phyloP scores from a whole-genome alignment of 768 basidiomycete genomes.

The Russula compacta region DNA sequence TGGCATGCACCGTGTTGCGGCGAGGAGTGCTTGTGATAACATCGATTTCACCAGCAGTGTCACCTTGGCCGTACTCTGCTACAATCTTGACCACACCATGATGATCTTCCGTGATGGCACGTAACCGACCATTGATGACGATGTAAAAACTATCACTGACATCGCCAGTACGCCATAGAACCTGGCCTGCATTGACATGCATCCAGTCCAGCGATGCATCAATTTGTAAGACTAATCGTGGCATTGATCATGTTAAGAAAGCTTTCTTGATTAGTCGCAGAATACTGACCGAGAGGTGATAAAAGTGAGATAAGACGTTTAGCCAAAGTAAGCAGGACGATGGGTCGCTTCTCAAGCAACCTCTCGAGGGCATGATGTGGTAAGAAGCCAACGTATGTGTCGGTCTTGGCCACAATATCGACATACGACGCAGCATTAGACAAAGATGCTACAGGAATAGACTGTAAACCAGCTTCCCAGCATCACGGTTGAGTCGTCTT shows the following conservation, averaged over 20 bases:
- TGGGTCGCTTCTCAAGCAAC: slow-evolving; percentile 87
- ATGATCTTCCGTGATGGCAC: slow-evolving; percentile 78
- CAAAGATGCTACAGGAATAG: slow-evolving; percentile 56
- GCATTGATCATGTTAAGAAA: background rate
- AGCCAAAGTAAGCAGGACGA: slow-evolving; percentile 89
- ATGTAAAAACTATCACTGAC: slow-evolving; percentile 95
- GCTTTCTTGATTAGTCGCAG: background rate
- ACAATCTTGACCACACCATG: slow-evolving; percentile 70
- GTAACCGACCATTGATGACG: slow-evolving; percentile 91
- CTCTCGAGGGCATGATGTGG: slow-evolving; percentile 83
- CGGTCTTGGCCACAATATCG: slow-evolving; percentile 94
- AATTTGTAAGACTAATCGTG: slow-evolving; percentile 74
- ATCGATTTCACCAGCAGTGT: slow-evolving; percentile 94
- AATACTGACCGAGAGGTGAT: slow-evolving; percentile 71
- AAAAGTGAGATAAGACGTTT: slow-evolving; percentile 93
- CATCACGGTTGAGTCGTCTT: slow-evolving; percentile 16
- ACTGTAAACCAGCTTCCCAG: background rate
- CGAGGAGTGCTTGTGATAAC: slow-evolving; percentile 88
- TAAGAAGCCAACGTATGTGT: slow-evolving; percentile 95
- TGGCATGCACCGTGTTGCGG: slow-evolving; percentile 89
- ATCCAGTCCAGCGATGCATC: slow-evolving; percentile 98
- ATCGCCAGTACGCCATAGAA: slow-evolving; percentile 88
- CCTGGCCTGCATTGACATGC: slow-evolving; percentile 93
- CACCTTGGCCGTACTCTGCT: slow-evolving; percentile 94
- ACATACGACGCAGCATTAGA: slow-evolving; percentile 92